Evolutionary conservation across 2,329 filamentous ascomycete genomes (phyloP), one percentile per base, ranked within the genome.

Genomic region (Cladosporium sphaerospermum): DNA sequence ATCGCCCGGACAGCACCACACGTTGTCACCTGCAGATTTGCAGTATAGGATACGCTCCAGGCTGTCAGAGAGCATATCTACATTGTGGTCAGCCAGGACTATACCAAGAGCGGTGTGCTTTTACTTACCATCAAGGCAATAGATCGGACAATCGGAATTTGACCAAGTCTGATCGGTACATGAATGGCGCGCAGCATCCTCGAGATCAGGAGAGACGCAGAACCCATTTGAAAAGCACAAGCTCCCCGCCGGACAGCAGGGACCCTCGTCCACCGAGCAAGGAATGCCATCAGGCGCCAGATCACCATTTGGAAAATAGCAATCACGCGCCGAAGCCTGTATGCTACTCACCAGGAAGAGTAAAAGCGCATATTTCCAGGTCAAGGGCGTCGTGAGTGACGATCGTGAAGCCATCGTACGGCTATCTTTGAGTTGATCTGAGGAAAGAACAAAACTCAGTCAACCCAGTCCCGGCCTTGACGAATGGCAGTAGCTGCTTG

Each of bases 271-370:
- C 16, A 43, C 46, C 7, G 54, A 60, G 52, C 65, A 68, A 5
- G 65, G 57, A 4, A 55, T 57, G 43, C 62, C 62, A 31, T 54
- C 56, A 9, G 54, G 57, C 5, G 61, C 47, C 11, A 66, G 42
- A 49, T 58, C 53, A 55, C 68, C 68, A 53, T 69, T 63, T 5
- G 67, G 68, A 39, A 68, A 69, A 58, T 66, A 70, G 63, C 68
- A 70, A 52, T 60, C 61, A 44, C 66, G 62, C 11, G 57, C 62
- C 13, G 39, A 42, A 16, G 54, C 56, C 9, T 41, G 32, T 14
- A 13, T 19, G 33, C 14, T 31, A 23, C 42, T 14, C 19, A 32
- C 13, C 18, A 36, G 10, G 8, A 37, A 39, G 18, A 14, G n/a
- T 13, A 47, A 33, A 18, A 47, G 6, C 33, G 39, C 10, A n/a